Percentiles rank a stretch among this genome's conserved stretches.
phyloP scores from a whole-genome alignment of 768 basidiomycete genomes.

The Paxillus involutus region DNA sequence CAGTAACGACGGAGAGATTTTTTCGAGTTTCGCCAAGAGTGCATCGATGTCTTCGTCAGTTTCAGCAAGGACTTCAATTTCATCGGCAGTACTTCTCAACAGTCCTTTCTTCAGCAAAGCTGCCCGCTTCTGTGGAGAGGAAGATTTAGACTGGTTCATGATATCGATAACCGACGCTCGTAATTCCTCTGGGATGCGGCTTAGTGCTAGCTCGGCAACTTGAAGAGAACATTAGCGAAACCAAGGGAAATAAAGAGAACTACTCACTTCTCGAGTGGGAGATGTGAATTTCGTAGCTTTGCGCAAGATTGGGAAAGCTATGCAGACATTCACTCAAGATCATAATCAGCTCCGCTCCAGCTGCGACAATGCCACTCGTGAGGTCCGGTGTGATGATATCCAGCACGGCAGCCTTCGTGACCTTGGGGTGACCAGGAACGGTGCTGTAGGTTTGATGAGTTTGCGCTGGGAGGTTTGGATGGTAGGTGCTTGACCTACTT shows the following conservation, averaged over 20 bases:
- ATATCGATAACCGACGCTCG: conserved; percentile 62
- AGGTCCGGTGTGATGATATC: conserved; percentile 83
- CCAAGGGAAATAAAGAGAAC: background rate
- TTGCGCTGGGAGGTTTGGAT: background rate
- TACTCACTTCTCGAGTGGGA: conserved; percentile 74
- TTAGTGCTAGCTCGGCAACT: conserved; percentile 71
- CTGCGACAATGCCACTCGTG: conserved; percentile 59
- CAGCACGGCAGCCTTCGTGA: conserved; percentile 72
- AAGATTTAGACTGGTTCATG: conserved; percentile 63
- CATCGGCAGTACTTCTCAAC: conserved; percentile 64
- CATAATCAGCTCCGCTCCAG: conserved; percentile 72
- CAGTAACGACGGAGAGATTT: conserved; percentile 52
- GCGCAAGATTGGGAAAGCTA: conserved; percentile 66
- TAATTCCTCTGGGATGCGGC: conserved; percentile 57
- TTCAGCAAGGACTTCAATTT: conserved; percentile 70
- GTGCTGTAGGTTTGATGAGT: conserved; percentile 36
- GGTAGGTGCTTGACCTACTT: conserved; percentile 42
- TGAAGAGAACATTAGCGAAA: conserved; percentile 1
- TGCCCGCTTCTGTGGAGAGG: conserved; percentile 66
- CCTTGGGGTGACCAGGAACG: conserved; percentile 71
- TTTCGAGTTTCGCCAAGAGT: conserved; percentile 56
- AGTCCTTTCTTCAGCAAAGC: conserved; percentile 70
- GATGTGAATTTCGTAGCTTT: conserved; percentile 72
- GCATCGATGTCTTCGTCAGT: conserved; percentile 64
- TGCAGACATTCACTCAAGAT: conserved; percentile 67